Percentiles rank a stretch among this genome's conserved stretches.
phyloP scores from a whole-genome alignment of 768 basidiomycete species.

The Rhizopogon salebrosus region DNA sequence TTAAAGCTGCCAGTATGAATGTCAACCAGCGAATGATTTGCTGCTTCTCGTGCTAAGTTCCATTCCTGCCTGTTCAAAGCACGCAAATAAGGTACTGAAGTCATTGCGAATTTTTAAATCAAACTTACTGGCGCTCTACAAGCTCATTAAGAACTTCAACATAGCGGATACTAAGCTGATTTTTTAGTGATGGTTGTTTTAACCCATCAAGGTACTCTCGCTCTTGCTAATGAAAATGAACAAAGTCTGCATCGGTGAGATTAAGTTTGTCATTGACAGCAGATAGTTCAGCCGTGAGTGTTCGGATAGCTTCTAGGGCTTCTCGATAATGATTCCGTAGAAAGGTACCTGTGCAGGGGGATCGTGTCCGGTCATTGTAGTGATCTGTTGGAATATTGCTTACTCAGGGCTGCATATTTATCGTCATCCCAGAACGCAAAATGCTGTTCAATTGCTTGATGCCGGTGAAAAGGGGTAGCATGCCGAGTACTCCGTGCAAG shows the following conservation, averaged over 20 bases:
- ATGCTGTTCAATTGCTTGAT: no score
- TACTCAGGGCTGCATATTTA: no score
- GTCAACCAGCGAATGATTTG: neutral
- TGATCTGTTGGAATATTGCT: no score
- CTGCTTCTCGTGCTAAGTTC: neutral
- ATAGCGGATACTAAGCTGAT: neutral
- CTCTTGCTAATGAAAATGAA: conserved; percentile 1
- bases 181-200: neutral
- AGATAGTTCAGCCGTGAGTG: neutral
- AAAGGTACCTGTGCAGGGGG: conserved; percentile 20
- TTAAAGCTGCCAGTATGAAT: neutral
- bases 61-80: neutral
- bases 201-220: neutral
- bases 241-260: conserved; percentile 2
- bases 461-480: conserved; percentile 20
- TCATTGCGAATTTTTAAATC: no score
- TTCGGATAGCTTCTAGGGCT: neutral
- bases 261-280: neutral
- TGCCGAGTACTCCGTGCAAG: conserved; percentile 16
- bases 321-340: conserved; percentile 4
- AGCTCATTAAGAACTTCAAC: conserved; percentile 2
- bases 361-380: no score
- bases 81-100: no score
- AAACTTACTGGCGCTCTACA: neutral
- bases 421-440: no score